These are phyloP conservation scores for Hemileia vastatrix DNA, from an alignment of 1,284 basidiomycete genomes.

Conservation along the genomic window DNA sequence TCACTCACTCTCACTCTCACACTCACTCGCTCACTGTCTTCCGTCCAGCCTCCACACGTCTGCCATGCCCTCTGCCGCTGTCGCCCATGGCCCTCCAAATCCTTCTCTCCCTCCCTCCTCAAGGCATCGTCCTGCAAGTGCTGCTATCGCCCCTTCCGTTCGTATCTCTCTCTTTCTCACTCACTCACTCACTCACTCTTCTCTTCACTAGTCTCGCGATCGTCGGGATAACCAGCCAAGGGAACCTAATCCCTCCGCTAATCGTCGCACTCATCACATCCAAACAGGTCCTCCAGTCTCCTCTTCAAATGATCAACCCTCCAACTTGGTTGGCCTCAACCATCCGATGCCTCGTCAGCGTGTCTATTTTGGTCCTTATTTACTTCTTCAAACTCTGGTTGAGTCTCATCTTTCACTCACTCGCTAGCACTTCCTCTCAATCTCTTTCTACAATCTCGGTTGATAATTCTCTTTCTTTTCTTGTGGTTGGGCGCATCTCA, in stretches of 20 bases:
- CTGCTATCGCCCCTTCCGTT: background rate
- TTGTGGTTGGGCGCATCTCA: background rate
- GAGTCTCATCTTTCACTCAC: background rate
- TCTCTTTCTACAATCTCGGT: background rate
- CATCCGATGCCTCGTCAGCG: constrained; percentile 53
- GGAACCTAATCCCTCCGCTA: background rate
- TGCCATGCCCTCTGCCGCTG: too few relatives aligned
- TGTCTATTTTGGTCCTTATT: constrained; percentile 85
- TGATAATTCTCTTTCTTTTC: background rate
- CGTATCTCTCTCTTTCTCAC: background rate
- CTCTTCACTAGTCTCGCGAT: background rate
- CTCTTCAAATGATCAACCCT: background rate
- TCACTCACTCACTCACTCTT: background rate
- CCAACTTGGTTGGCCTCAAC: constrained; percentile 15
- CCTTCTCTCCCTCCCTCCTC: background rate
- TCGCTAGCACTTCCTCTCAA: background rate
- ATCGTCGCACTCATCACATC: constrained; percentile 13
- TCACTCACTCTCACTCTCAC: too few relatives aligned
- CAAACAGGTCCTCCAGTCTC: background rate
- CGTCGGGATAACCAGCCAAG: background rate
- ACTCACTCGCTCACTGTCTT: too few relatives aligned
- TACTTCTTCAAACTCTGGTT: constrained; percentile 84
- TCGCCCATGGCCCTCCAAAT: too few relatives aligned
- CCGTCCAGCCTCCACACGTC: too few relatives aligned
- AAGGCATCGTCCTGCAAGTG: background rate